Evolutionary conservation across 352 stramenopile genomes (phyloP), one percentile per base, ranked within the genome.

Genomic region (Phytophthora quininea): DNA sequence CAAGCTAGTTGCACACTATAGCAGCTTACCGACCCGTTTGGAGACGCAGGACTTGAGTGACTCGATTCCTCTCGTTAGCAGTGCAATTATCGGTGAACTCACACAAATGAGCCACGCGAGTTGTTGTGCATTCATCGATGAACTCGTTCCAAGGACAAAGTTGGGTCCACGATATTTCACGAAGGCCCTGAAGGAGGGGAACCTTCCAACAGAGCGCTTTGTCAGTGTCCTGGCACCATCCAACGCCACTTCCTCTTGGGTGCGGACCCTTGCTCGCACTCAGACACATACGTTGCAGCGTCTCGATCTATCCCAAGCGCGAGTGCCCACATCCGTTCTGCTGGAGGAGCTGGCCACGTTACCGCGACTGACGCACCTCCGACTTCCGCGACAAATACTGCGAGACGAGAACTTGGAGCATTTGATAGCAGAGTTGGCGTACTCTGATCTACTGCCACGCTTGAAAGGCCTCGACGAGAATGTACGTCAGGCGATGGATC

Each of bases 321-420:
- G 79, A 14, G 66, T 90, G 9, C 81, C 84, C 15, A 88, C 74
- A 14, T 92, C 83, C 4, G 82, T 92, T 32, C 37, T 95, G 38
- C 64, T 95, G 33, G 72, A 73, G 32, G 83, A 91, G 57, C 65
- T 95, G 12, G 52, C 52, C 6, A 73, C 76, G 33, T 61, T 95
- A 29, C 73, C 79, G 29, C 76, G 74, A 33, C 62, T 95, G 48
- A 84, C 81, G 10, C 83, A 92, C 29, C 57, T 95, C 33, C 80
- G 84, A 6, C 59, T 95, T 15, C 84, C 87, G 0, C 54, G 60
- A 11, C 80, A 88, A 63, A 82, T 95, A 27, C 65, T 92, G 42
- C 78, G 84, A 1, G 74, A 89, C 29, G 81, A 92, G 31, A 90
- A 93, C 62, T 48, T 95, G 27, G 87, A 95, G 65, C 82, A 89